Conservation (phyloP, 257 asterid species). For the Perilla frutescens region DNA sequence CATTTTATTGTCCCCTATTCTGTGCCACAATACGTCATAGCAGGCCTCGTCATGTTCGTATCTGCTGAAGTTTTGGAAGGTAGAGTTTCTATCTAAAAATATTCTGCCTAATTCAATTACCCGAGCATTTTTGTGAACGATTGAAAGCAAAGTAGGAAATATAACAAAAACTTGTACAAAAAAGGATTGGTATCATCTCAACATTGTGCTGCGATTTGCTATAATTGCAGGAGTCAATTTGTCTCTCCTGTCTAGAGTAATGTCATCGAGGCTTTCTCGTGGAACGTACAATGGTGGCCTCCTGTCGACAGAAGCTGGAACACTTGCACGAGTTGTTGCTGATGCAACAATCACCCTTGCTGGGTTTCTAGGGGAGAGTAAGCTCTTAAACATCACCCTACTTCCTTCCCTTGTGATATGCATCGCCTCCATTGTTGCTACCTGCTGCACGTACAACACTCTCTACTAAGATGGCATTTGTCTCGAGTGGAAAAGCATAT, state of each 20-base stretch:
- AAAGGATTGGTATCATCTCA: too few species aligned
- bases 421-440: slow-evolving; percentile 72
- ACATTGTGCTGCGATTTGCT: slow-evolving; percentile 1
- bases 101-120: not conserved
- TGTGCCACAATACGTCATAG: slow-evolving; percentile 77
- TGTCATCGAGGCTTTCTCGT: slow-evolving; percentile 95
- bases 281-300: slow-evolving; percentile 95
- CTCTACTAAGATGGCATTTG: slow-evolving; percentile 51
- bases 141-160: not conserved
- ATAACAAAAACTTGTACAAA: too few species aligned
- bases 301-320: slow-evolving; percentile 91
- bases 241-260: slow-evolving; percentile 89
- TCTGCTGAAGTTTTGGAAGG: slow-evolving; percentile 98
- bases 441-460: slow-evolving; percentile 78
- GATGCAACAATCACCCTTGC: slow-evolving; percentile 87
- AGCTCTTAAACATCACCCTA: slow-evolving; percentile 76
- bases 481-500: not conserved
- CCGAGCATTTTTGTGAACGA: not conserved
- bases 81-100: slow-evolving; percentile 28
- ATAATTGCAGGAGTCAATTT: slow-evolving; percentile 69
- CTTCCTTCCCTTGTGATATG: slow-evolving; percentile 80
- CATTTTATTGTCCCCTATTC: slow-evolving; percentile 61
- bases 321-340: slow-evolving; percentile 87
- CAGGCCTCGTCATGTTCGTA: slow-evolving; percentile 92
- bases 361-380: slow-evolving; percentile 73